Evolutionary conservation across 225 moss, liverwort and hornwort species (phyloP), one percentile per base, ranked within the genome.

Genomic region (Anthoceros angustus): DNA sequence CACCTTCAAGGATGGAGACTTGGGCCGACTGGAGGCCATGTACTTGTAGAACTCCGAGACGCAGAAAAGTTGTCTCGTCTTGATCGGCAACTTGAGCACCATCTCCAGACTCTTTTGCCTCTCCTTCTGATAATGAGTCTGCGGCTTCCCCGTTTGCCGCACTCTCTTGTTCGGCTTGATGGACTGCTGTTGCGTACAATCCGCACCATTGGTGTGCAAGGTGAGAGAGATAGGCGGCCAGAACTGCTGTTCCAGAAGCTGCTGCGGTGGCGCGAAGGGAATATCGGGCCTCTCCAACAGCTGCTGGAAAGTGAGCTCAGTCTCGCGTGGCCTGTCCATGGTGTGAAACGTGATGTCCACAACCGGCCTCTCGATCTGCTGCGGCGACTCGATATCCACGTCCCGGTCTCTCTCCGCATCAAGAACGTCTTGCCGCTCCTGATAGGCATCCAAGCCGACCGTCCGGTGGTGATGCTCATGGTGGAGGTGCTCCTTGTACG

Each of bases 1-100:
- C 66, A 66, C 66, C 66, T 66, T 66, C 41, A 55, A 55, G 55
- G 42, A 66, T 66, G 66, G 66, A 16, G 66, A 39, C 18, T 66
- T 43, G 6, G 41, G 39, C 10, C 42, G 43, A 43, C 40, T 18
- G 15, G 43, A 43, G 9, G 66, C 66, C 66, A 66, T 66, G 41
- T 66, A 43, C 41, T 43, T 66, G 66, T 66, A 66, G 23, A 66
- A 66, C 43, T 66, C 66, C 5, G 66, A 12, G 15, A 66, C 66
- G 41, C 66, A 66, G 43, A 66, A 40, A 16, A 66, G 66, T 42
- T 66, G 66, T 12, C 66, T 39, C 40, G 66, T 66, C 43, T 66
- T 66, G 42, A 66, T 41, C 4, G 66, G 66, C 66, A 66, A 41
- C 41, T 66, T 25, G 16, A 66, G 43, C 66, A 66, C 39, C 24